A percentile compares a stretch with the other conserved stretches of the same genome.
phyloP scores from a whole-genome alignment of 2,329 filamentous ascomycete species.

The Colletotrichum neosansevieriae region DNA sequence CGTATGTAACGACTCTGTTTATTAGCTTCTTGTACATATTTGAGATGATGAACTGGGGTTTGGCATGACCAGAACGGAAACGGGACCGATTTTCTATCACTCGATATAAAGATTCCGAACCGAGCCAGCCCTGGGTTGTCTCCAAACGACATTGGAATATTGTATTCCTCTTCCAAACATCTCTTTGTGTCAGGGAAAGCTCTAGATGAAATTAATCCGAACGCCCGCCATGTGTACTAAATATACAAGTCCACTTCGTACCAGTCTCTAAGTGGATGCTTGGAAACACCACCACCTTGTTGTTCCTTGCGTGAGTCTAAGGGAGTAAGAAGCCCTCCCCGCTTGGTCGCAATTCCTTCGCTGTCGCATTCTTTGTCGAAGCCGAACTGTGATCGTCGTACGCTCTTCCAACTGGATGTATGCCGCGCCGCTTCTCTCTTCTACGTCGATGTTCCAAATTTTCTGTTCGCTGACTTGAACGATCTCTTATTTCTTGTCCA shows the following conservation, averaged over 20 bases:
- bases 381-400: no score
- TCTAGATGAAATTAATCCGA: slow-evolving; percentile 5
- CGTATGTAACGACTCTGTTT: slow-evolving; percentile 34
- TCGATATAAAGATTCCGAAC: not conserved
- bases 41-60: slow-evolving; percentile 1
- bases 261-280: not conserved
- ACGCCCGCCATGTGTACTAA: slow-evolving; percentile 22
- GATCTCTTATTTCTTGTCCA: slow-evolving; percentile 12
- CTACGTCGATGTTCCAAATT: not conserved
- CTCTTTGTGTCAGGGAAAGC: not conserved
- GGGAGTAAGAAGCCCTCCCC: no score
- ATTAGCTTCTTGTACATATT: slow-evolving; percentile 38
- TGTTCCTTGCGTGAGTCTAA: no score
- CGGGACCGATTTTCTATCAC: no score
- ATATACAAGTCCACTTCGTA: slow-evolving; percentile 18
- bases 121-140: no score
- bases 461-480: not conserved
- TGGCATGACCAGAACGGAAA: not conserved
- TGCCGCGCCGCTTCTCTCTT: not conserved
- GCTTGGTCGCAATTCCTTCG: no score
- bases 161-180: not conserved
- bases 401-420: not conserved
- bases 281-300: no score
- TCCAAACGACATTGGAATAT: no score
- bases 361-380: no score